A percentile compares a stretch with the other conserved stretches of the same genome.
Conservation (phyloP, 1,139 yeast species). For the Kurtzmaniella quercitrusa region DNA sequence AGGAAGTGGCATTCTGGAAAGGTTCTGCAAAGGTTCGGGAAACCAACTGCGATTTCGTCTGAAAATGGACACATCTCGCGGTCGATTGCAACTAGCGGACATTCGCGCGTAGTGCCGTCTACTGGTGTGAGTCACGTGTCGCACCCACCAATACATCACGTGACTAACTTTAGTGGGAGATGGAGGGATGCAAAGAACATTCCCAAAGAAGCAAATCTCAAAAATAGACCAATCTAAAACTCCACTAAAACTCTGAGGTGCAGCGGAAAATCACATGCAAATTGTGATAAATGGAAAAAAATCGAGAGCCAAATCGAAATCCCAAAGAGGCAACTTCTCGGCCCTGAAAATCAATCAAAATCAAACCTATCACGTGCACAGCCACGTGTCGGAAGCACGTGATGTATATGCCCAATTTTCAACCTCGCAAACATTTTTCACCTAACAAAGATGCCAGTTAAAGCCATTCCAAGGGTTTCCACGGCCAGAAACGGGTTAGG, state of each 20-base stretch:
- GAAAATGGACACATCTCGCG: constrained; percentile 7
- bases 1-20: neutral
- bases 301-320: too few species aligned
- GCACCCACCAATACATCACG: too few species aligned
- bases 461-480: constrained; percentile 51
- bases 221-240: too few species aligned
- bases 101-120: neutral
- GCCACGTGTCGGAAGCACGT: neutral
- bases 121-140: neutral
- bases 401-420: neutral
- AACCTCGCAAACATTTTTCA: neutral
- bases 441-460: constrained; percentile 34
- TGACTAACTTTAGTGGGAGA: too few species aligned
- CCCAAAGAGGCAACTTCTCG: neutral
- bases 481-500: constrained; percentile 78
- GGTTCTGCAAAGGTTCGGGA: constrained; percentile 1
- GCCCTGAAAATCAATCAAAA: neutral
- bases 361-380: neutral
- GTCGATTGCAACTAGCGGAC: constrained; percentile 3
- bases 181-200: neutral
- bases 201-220: neutral
- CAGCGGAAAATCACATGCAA: too few species aligned
- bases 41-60: constrained; percentile 4
- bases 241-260: too few species aligned
- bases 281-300: too few species aligned